These are phyloP conservation scores for Nigrospora sphaerica DNA, from an alignment of 2,329 filamentous ascomycete genomes.

Conservation along the genomic window DNA sequence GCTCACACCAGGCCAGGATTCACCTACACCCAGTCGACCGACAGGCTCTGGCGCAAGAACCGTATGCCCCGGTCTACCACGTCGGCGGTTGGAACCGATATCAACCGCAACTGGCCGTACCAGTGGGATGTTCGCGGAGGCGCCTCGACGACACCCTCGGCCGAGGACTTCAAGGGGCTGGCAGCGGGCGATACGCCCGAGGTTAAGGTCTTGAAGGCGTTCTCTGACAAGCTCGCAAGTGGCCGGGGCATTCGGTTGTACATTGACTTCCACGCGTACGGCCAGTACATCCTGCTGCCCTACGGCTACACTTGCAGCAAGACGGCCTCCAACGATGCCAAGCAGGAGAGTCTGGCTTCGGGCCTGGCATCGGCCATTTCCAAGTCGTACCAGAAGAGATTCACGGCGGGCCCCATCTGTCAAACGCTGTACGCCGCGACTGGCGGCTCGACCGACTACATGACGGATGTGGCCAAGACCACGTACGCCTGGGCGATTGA, in stretches of 20 bases:
- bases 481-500: slow-evolving; percentile 22
- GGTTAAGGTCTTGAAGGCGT: slow-evolving; percentile 37
- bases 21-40: slow-evolving; percentile 39
- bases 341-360: slow-evolving; percentile 33
- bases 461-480: slow-evolving; percentile 18
- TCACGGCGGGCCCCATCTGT: slow-evolving; percentile 29
- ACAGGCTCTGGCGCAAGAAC: slow-evolving; percentile 49
- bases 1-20: slow-evolving; percentile 29
- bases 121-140: slow-evolving; percentile 35
- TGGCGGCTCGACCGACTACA: slow-evolving; percentile 18
- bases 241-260: slow-evolving; percentile 43
- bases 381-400: slow-evolving; percentile 23
- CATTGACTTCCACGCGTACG: slow-evolving; percentile 54
- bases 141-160: slow-evolving; percentile 36
- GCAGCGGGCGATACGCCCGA: slow-evolving; percentile 37
- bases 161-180: slow-evolving; percentile 34
- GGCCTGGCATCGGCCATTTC: slow-evolving; percentile 21
- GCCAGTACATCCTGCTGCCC: slow-evolving; percentile 44
- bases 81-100: slow-evolving; percentile 40
- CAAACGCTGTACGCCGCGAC: slow-evolving; percentile 26
- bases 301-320: slow-evolving; percentile 48
- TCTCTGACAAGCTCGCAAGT: slow-evolving; percentile 33
- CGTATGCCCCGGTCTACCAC: slow-evolving; percentile 30
- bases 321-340: slow-evolving; percentile 31
- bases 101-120: slow-evolving; percentile 47